A percentile compares a stretch with the other conserved stretches of the same genome.
Evolutionary conservation across 768 basidiomycete genomes (phyloP).

Genomic region (Arthromyces matolae): DNA sequence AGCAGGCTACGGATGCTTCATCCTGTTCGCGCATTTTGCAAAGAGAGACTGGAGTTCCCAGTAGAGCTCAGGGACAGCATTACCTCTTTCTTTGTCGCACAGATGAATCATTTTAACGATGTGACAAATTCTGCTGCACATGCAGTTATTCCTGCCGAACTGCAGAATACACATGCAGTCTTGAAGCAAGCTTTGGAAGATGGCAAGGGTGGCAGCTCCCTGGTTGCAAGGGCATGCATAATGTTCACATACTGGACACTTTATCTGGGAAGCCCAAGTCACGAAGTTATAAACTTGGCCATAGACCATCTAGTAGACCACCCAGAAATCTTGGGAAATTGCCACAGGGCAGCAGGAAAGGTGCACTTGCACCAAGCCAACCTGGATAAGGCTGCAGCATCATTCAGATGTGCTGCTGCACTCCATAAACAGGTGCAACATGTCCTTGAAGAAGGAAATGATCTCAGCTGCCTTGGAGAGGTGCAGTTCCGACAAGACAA

Average conservation of each 20-base stretch:
- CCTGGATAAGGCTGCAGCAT: slow-evolving; percentile 4
- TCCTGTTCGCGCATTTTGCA: too few species aligned
- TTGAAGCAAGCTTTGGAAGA: not conserved
- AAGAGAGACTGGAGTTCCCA: not conserved
- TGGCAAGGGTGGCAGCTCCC: not conserved
- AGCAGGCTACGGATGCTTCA: not conserved
- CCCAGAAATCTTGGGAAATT: not conserved
- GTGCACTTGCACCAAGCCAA: not conserved
- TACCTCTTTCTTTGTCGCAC: not conserved
- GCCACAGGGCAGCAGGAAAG: not conserved
- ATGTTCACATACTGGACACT: not conserved
- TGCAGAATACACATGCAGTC: not conserved
- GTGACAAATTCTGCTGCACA: not conserved
- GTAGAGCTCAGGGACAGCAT: not conserved
- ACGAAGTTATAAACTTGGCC: slow-evolving; percentile 4
- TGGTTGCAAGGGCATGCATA: not conserved
- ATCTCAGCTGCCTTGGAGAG: too few species aligned
- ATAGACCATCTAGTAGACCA: too few species aligned
- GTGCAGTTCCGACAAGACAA: too few species aligned
- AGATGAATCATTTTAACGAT: not conserved
- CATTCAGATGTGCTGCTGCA: slow-evolving; percentile 12
- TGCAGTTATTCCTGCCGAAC: not conserved
- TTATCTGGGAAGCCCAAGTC: not conserved
- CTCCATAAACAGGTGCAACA: slow-evolving; percentile 14
- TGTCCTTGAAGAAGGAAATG: slow-evolving; percentile 7